Conservation (phyloP, 2,329 filamentous ascomycete species). For the Chaetomium olivaceum region DNA sequence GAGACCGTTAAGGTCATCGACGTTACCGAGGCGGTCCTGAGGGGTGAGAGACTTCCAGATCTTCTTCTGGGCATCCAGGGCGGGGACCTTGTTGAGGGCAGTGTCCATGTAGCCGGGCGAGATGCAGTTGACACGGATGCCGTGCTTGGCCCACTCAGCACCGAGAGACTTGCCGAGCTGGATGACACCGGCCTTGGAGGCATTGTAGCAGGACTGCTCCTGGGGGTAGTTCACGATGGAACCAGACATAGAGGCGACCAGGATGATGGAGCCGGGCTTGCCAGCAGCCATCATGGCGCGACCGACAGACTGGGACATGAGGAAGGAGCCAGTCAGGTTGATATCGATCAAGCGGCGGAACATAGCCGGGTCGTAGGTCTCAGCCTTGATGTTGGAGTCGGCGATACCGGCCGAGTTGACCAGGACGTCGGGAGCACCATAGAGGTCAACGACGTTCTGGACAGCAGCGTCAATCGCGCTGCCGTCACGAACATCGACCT, state of each 20-base stretch:
- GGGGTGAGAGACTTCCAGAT: conserved; percentile 76
- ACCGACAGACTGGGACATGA: conserved; percentile 72
- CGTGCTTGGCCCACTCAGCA: conserved; percentile 80
- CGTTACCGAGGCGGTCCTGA: conserved; percentile 69
- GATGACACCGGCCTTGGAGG: conserved; percentile 77
- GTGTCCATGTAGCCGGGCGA: conserved; percentile 88
- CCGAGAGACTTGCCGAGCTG: conserved; percentile 79
- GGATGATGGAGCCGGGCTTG: conserved; percentile 71
- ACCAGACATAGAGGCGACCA: conserved; percentile 79
- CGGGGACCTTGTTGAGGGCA: conserved; percentile 74
- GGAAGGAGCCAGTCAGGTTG: conserved; percentile 77
- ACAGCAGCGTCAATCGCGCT: conserved; percentile 70
- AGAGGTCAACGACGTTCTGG: conserved; percentile 63
- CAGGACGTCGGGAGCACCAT: conserved; percentile 71
- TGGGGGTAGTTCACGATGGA: conserved; percentile 85
- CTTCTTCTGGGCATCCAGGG: conserved; percentile 77
- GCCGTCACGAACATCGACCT: conserved; percentile 74
- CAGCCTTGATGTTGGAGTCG: conserved; percentile 81
- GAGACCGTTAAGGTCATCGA: conserved; percentile 76
- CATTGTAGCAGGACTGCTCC: conserved; percentile 81
- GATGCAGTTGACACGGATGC: conserved; percentile 81
- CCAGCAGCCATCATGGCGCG: conserved; percentile 71
- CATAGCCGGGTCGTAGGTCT: conserved; percentile 73
- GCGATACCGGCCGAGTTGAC: conserved; percentile 80
- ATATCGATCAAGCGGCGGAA: conserved; percentile 80